These are phyloP conservation scores for Boletellus emodensis DNA, from an alignment of 768 basidiomycete species.

Conservation along the genomic window DNA sequence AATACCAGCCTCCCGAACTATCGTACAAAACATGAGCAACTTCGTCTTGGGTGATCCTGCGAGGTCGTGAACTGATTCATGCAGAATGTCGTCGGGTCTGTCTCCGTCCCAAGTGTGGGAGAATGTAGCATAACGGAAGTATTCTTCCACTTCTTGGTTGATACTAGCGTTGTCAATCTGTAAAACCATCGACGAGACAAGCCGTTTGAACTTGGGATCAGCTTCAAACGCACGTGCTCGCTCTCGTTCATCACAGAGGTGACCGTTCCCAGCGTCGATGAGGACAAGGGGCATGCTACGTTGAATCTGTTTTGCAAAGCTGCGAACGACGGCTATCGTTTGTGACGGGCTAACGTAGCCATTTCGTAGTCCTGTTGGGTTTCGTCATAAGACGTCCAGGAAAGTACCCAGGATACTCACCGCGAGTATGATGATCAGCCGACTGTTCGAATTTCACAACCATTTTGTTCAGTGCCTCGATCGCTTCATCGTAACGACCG, in stretches of 20 bases:
- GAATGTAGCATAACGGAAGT: slow-evolving; percentile 19
- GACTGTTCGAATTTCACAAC: slow-evolving; percentile 2
- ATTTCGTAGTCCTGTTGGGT: not conserved
- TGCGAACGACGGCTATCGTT: slow-evolving; percentile 1
- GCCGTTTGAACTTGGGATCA: slow-evolving; percentile 9
- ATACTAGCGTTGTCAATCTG: not conserved
- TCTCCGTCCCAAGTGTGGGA: slow-evolving; percentile 22
- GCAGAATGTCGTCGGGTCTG: slow-evolving; percentile 15
- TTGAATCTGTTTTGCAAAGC: not conserved
- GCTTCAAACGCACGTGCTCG: slow-evolving; percentile 7
- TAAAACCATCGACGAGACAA: slow-evolving; percentile 13
- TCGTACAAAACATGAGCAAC: slow-evolving; percentile 15
- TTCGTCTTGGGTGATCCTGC: slow-evolving; percentile 9
- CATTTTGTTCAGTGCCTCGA: slow-evolving; percentile 8
- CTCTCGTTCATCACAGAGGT: slow-evolving; percentile 10
- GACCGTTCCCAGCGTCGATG: slow-evolving; percentile 12
- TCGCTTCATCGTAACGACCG: slow-evolving; percentile 16
- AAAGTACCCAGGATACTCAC: not conserved
- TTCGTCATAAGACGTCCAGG: not conserved
- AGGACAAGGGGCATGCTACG: slow-evolving; percentile 11
- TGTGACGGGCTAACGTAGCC: slow-evolving; percentile 7
- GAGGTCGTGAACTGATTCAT: slow-evolving; percentile 9
- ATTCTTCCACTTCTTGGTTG: slow-evolving; percentile 4
- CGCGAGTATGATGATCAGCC: not conserved
- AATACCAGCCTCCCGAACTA: slow-evolving; percentile 14